Percentiles rank a stretch among this genome's conserved stretches.
phyloP scores from a whole-genome alignment of 2,329 filamentous ascomycete species.

The Boeremia lycopersici region DNA sequence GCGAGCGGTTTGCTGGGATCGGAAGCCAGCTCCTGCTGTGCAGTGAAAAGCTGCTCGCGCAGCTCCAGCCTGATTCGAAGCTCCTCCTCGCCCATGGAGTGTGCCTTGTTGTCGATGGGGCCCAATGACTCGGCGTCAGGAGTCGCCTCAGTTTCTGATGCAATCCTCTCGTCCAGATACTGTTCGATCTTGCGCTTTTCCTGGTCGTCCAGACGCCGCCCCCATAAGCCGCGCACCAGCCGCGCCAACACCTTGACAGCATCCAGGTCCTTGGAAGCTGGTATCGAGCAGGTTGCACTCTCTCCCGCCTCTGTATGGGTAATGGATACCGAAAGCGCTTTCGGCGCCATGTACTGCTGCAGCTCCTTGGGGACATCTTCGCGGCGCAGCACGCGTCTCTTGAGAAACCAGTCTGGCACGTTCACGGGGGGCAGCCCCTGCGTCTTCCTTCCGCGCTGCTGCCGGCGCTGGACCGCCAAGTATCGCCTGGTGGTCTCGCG shows the following conservation, averaged over 20 bases:
- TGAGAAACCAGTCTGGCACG: constrained; percentile 64
- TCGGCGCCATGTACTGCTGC: constrained; percentile 15
- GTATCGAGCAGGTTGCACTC: constrained; percentile 30
- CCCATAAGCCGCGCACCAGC: constrained; percentile 33
- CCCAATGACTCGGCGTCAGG: not conserved
- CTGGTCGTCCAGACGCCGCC: constrained; percentile 27
- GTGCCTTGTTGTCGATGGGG: constrained; percentile 11
- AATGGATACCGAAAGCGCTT: constrained; percentile 31
- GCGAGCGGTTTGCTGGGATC: constrained; percentile 20
- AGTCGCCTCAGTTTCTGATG: not conserved
- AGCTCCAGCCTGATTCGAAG: constrained; percentile 8
- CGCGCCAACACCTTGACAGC: constrained; percentile 31
- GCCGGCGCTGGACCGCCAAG: constrained; percentile 42
- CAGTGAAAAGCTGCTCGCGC: constrained; percentile 12
- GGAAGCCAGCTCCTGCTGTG: constrained; percentile 18
- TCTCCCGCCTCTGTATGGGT: constrained; percentile 33
- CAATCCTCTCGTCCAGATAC: constrained; percentile 25
- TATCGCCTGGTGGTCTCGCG: constrained; percentile 43
- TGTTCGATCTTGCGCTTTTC: constrained; percentile 31
- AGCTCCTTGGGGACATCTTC: constrained; percentile 34
- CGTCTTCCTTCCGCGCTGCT: constrained; percentile 40
- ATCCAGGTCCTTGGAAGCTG: constrained; percentile 24
- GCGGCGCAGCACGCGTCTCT: constrained; percentile 55
- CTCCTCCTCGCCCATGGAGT: constrained; percentile 14
- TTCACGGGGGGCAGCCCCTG: constrained; percentile 49